A percentile compares a stretch with the other conserved stretches of the same genome.
phyloP scores from a whole-genome alignment of 1,284 basidiomycete species.

The Dichomitus squalens region DNA sequence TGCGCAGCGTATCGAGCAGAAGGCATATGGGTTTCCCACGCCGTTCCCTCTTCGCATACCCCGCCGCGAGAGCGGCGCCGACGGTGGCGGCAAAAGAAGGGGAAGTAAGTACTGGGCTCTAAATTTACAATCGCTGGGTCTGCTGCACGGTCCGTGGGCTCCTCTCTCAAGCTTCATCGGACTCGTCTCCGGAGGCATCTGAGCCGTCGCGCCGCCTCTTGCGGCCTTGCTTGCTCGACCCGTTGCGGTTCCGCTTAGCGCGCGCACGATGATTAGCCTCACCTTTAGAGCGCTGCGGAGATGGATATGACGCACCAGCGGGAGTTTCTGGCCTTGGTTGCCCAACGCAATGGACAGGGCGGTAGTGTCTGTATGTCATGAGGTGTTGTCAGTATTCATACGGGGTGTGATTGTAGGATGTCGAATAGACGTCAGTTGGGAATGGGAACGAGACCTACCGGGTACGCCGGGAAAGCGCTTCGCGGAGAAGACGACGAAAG shows the following conservation, averaged over 20 bases:
- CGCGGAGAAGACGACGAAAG: constrained; percentile 89
- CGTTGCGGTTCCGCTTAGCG: constrained; percentile 68
- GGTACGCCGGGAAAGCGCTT: constrained; percentile 93
- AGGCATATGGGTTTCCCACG: constrained; percentile 7
- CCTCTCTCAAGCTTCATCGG: constrained; percentile 41
- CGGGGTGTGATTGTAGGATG: constrained; percentile 1
- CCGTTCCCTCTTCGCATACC: neutral
- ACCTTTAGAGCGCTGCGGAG: neutral
- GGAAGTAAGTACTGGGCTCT: constrained; percentile 13
- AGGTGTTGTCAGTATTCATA: constrained; percentile 11
- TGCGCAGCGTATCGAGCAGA: constrained; percentile 6
- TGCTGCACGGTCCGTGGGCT: constrained; percentile 12
- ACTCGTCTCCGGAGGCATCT: constrained; percentile 49
- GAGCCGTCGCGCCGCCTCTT: constrained; percentile 53
- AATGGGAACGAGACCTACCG: constrained; percentile 49
- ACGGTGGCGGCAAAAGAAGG: constrained; percentile 5
- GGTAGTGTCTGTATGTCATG: constrained; percentile 67
- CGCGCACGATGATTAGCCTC: constrained; percentile 13
- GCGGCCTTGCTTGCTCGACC: constrained; percentile 50
- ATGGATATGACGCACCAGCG: constrained; percentile 58
- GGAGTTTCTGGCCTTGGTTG: constrained; percentile 88
- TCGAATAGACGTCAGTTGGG: constrained; percentile 4
- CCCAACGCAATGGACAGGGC: constrained; percentile 90
- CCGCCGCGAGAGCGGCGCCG: neutral
- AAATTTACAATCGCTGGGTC: constrained; percentile 20